phyloP scores from a whole-genome alignment of 2,329 filamentous ascomycete species.

The Colletotrichum cuscutae region DNA sequence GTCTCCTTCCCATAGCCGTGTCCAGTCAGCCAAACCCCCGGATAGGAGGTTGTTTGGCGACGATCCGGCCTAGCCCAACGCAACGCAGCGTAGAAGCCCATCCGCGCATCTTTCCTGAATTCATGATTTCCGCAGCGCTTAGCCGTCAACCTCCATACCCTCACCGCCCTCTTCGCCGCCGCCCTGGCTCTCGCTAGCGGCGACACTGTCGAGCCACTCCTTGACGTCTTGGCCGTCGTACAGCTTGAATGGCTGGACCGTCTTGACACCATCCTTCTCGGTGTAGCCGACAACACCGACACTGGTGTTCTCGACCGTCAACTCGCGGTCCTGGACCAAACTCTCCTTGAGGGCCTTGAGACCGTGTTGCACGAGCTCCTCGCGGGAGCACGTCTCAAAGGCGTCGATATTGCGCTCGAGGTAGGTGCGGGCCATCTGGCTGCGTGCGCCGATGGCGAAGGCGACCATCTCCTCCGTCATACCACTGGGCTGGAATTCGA shows the following conservation, averaged over 20 bases:
- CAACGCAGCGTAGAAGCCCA: constrained; percentile 10
- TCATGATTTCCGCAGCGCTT: background rate
- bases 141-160: constrained; percentile 47
- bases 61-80: constrained; percentile 1
- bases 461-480: constrained; percentile 98
- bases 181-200: constrained; percentile 60
- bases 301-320: constrained; percentile 97
- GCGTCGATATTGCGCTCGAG: constrained; percentile 90
- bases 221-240: constrained; percentile 90
- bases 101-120: background rate
- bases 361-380: constrained; percentile 92
- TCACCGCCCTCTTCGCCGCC: constrained; percentile 52
- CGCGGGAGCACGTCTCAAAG: constrained; percentile 80
- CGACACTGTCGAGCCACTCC: constrained; percentile 82
- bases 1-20: constrained; percentile 2
- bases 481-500: constrained; percentile 96
- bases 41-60: background rate
- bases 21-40: background rate
- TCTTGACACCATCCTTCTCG: constrained; percentile 59
- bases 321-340: constrained; percentile 94
- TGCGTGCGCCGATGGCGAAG: constrained; percentile 94
- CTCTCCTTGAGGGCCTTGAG: constrained; percentile 94
- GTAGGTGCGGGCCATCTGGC: constrained; percentile 98
- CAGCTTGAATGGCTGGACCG: constrained; percentile 84
- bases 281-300: constrained; percentile 82